Evolutionary conservation across 1,284 basidiomycete genomes (phyloP).

Genomic region (Tilletia horrida): DNA sequence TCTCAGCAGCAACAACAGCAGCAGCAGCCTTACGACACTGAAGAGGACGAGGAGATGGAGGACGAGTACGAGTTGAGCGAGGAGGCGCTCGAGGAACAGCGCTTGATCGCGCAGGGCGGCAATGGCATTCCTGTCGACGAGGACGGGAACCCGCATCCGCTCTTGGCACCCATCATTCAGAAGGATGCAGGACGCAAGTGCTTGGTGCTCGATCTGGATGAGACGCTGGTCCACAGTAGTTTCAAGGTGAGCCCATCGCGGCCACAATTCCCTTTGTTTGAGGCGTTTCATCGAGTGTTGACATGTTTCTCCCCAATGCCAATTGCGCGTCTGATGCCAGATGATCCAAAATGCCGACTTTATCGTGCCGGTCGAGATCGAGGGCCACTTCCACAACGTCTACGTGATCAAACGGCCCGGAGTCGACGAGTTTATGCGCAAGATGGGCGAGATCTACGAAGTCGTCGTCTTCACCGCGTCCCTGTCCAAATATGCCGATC

Average conservation of each 20-base stretch:
- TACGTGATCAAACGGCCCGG: slow-evolving; percentile 99
- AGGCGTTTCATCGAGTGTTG: too few relatives aligned
- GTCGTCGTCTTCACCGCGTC: slow-evolving; percentile 97
- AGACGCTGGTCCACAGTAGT: slow-evolving; percentile 77
- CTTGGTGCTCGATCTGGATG: slow-evolving; percentile 84
- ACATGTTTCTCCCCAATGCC: too few relatives aligned
- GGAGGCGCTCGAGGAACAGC: slow-evolving; percentile 72
- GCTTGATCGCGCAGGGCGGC: slow-evolving; percentile 73
- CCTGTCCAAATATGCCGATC: slow-evolving; percentile 98
- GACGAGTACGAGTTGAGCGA: slow-evolving; percentile 58
- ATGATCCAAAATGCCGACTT: slow-evolving; percentile 94
- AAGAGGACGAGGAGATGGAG: slow-evolving; percentile 53
- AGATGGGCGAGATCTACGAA: slow-evolving; percentile 97
- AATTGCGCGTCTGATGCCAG: too few relatives aligned
- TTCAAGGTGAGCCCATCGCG: slow-evolving; percentile 61
- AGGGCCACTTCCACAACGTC: slow-evolving; percentile 95
- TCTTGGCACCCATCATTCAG: slow-evolving; percentile 72
- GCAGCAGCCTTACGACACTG: too few relatives aligned
- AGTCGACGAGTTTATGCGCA: slow-evolving; percentile 91
- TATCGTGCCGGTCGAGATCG: slow-evolving; percentile 97
- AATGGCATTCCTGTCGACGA: slow-evolving; percentile 76
- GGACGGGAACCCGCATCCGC: slow-evolving; percentile 78
- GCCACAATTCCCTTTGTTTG: background rate
- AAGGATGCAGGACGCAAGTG: slow-evolving; percentile 82
- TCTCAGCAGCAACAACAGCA: too few relatives aligned